Evolutionary conservation across 257 asterid species (phyloP).

Genomic region (Plantago elongata): DNA sequence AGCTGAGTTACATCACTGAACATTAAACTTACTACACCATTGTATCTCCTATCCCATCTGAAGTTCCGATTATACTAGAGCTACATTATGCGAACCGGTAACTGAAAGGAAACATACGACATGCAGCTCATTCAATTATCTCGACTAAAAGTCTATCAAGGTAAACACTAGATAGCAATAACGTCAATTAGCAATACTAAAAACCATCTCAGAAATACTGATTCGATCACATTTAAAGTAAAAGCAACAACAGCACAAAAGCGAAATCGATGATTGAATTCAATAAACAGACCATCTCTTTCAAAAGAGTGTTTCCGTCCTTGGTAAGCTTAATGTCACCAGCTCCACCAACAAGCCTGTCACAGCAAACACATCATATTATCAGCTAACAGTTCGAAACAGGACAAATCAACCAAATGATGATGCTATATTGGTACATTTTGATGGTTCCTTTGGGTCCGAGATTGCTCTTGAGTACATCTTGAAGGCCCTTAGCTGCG

Average conservation of each 20-base stretch:
- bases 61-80: not conserved
- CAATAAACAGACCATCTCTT: slow-evolving; percentile 75
- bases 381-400: not conserved
- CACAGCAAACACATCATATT: not conserved
- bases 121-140: slow-evolving; percentile 2
- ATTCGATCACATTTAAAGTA: not conserved
- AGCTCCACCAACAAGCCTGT: slow-evolving; percentile 99
- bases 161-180: not conserved
- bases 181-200: not conserved
- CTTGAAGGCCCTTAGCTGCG: slow-evolving; percentile 96
- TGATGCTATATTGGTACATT: slow-evolving; percentile 37
- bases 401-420: not conserved
- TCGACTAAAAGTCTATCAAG: slow-evolving; percentile 7
- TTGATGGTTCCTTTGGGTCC: slow-evolving; percentile 98
- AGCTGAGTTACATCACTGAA: not conserved
- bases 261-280: not conserved
- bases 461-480: slow-evolving; percentile 90
- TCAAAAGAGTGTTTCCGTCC: slow-evolving; percentile 91
- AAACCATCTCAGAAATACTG: not conserved
- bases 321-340: slow-evolving; percentile 98
- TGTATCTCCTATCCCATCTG: not conserved
- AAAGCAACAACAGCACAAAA: not conserved
- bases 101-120: not conserved
- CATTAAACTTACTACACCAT: not conserved
- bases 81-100: not conserved